These are phyloP conservation scores for Phytophthora sp. DNA, from an alignment of 352 stramenopile genomes.

Conservation along the genomic window DNA sequence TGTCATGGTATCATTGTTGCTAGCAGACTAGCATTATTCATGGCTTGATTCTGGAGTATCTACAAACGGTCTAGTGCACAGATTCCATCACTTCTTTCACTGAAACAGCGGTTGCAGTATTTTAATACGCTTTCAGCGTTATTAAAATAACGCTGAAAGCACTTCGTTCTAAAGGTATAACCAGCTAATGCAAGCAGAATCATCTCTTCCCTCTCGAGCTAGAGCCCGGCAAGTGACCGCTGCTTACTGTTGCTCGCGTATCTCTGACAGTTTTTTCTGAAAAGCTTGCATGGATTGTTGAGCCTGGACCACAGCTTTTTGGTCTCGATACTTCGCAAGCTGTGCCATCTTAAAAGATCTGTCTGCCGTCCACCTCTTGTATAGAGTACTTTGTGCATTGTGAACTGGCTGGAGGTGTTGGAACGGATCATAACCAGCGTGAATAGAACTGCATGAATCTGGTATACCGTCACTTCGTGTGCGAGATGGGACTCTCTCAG, in stretches of 20 bases:
- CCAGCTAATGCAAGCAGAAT: too few relatives aligned
- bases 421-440: background rate
- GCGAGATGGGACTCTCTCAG: constrained; percentile 6
- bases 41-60: too few relatives aligned
- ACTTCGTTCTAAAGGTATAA: too few relatives aligned
- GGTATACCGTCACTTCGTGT: background rate
- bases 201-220: too few relatives aligned
- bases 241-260: constrained; percentile 21
- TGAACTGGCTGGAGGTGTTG: background rate
- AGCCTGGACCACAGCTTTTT: constrained; percentile 23
- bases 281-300: constrained; percentile 58
- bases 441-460: background rate
- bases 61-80: too few relatives aligned
- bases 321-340: constrained; percentile 21
- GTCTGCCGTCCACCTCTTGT: constrained; percentile 33
- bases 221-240: too few relatives aligned
- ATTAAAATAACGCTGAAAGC: too few relatives aligned
- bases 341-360: constrained; percentile 25
- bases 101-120: too few relatives aligned
- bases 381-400: constrained; percentile 35
- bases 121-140: too few relatives aligned
- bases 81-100: too few relatives aligned
- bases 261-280: constrained; percentile 38
- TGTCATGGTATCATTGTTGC: too few relatives aligned
- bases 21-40: too few relatives aligned